phyloP scores from a whole-genome alignment of 1,284 basidiomycete species.

The Inonotus obliquus region DNA sequence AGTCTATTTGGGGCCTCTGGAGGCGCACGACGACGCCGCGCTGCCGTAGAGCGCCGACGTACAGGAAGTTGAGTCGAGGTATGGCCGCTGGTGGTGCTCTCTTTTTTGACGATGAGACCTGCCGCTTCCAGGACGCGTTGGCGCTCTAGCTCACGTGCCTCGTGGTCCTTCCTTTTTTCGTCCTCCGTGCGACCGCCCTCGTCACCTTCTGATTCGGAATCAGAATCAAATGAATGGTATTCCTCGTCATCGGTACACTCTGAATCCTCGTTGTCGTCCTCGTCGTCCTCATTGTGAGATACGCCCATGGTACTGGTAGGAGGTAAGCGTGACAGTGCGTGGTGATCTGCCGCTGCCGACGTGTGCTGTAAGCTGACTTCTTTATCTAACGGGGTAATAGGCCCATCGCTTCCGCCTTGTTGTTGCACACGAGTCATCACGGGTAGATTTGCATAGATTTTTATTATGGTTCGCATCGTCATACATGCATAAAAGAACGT shows the following conservation, averaged over 20 bases:
- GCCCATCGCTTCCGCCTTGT: constrained; percentile 8
- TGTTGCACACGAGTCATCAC: background rate
- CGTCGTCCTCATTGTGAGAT: constrained; percentile 8
- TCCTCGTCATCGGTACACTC: constrained; percentile 28
- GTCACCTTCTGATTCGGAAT: constrained; percentile 45
- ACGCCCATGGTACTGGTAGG: constrained; percentile 1
- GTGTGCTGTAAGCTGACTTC: constrained; percentile 24
- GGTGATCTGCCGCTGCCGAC: background rate
- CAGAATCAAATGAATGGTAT: constrained; percentile 30
- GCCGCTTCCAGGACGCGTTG: constrained; percentile 83
- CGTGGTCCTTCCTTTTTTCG: constrained; percentile 48
- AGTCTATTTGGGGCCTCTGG: constrained; percentile 40
- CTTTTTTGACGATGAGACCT: constrained; percentile 70
- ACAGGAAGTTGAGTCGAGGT: constrained; percentile 33
- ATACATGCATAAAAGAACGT: constrained; percentile 44
- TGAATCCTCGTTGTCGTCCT: background rate
- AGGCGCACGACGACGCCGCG: constrained; percentile 44
- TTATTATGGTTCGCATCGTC: constrained; percentile 23
- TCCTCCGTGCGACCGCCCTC: constrained; percentile 39
- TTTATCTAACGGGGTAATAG: constrained; percentile 15
- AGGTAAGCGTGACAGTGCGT: background rate
- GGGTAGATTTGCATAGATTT: constrained; percentile 26
- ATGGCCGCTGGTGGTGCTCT: constrained; percentile 32
- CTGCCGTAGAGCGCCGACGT: constrained; percentile 22
- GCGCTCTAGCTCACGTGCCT: constrained; percentile 71